Evolutionary conservation across 148 eudicot genomes (phyloP).

Genomic region (Spergularia marina): DNA sequence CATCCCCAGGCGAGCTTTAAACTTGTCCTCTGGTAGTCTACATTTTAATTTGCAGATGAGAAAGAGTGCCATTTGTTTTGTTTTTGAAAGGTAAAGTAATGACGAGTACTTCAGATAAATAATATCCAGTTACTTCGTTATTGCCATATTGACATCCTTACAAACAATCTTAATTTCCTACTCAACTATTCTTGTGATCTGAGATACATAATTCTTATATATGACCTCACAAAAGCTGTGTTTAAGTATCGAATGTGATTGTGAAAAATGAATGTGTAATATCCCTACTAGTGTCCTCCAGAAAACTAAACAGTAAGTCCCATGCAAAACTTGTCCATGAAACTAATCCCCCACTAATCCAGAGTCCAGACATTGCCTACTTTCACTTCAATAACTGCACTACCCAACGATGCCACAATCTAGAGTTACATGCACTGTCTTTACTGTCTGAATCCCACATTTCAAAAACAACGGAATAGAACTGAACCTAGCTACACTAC

Average conservation of each 20-base stretch:
- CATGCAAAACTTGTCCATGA: background rate
- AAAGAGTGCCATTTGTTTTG: background rate
- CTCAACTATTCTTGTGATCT: background rate
- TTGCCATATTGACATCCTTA: background rate
- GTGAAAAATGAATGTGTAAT: background rate
- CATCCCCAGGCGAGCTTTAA: background rate
- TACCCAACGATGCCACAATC: background rate
- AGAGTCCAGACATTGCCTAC: background rate
- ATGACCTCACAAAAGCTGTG: background rate
- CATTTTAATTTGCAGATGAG: background rate
- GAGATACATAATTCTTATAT: background rate
- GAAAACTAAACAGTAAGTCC: too few species aligned
- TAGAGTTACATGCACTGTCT: too few species aligned
- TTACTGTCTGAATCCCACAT: background rate
- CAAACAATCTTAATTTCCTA: background rate
- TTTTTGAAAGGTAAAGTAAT: background rate
- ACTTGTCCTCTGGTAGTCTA: background rate
- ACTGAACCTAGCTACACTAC: background rate
- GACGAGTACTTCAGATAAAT: background rate
- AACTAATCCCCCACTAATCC: background rate
- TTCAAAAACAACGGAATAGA: background rate
- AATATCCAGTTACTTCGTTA: background rate
- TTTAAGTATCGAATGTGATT: background rate
- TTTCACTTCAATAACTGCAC: slow-evolving; percentile 1
- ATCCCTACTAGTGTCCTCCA: background rate